These are phyloP conservation scores for Lactifluus hygrophoroides DNA, from an alignment of 768 basidiomycete species.

Conservation along the genomic window DNA sequence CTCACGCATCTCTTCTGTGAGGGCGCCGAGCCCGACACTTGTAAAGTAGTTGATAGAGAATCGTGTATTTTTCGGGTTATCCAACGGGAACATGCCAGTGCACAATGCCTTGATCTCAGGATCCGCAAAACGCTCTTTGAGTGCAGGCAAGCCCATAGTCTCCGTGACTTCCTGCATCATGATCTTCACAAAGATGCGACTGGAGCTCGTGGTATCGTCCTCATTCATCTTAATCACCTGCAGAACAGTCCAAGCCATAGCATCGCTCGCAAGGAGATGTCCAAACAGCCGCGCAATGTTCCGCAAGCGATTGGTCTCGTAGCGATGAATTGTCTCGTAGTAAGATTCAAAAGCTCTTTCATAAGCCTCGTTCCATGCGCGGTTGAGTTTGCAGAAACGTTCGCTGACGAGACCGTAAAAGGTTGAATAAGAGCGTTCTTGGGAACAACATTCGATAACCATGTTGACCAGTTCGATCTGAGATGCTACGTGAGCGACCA, in stretches of 20 bases:
- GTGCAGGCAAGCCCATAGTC: slow-evolving; percentile 76
- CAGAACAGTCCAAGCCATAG: slow-evolving; percentile 83
- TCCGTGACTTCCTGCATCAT: slow-evolving; percentile 94
- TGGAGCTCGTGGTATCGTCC: slow-evolving; percentile 93
- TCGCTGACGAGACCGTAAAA: slow-evolving; percentile 97
- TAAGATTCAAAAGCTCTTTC: slow-evolving; percentile 85
- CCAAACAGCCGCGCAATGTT: slow-evolving; percentile 98
- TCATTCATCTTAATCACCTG: slow-evolving; percentile 89
- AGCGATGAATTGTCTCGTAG: slow-evolving; percentile 95
- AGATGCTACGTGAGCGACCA: not conserved
- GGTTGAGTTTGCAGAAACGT: slow-evolving; percentile 93
- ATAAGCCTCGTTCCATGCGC: slow-evolving; percentile 85
- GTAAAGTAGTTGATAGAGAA: slow-evolving; percentile 99
- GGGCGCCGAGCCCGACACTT: slow-evolving; percentile 77
- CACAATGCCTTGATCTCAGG: slow-evolving; percentile 68
- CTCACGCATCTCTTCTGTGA: slow-evolving; percentile 96
- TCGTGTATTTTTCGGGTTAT: slow-evolving; percentile 93
- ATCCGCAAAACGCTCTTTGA: slow-evolving; percentile 89
- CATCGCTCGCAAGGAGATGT: slow-evolving; percentile 77
- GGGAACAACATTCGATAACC: slow-evolving; percentile 99
- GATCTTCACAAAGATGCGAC: slow-evolving; percentile 97
- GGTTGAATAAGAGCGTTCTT: slow-evolving; percentile 95
- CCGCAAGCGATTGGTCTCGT: slow-evolving; percentile 95
- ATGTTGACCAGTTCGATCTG: slow-evolving; percentile 96
- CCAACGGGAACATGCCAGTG: slow-evolving; percentile 87